phyloP scores from a whole-genome alignment of 1,284 basidiomycete genomes.

The Erythrobasidium hasegawianum region DNA sequence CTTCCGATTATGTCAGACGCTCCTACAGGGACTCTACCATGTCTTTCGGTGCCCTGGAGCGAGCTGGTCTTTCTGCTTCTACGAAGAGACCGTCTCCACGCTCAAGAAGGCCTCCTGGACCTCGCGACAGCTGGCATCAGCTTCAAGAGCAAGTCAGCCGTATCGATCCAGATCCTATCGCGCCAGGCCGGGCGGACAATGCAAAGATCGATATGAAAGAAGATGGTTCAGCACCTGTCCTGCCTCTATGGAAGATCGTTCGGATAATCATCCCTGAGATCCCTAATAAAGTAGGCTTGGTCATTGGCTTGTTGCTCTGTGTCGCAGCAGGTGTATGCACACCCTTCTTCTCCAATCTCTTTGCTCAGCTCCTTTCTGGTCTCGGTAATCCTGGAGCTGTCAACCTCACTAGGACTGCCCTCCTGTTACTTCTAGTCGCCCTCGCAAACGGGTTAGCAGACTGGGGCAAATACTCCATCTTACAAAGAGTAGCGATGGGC shows the following conservation, averaged over 20 bases:
- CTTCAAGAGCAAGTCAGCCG: conserved; percentile 13
- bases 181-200: neutral
- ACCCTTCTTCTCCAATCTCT: conserved; percentile 83
- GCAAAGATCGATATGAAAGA: neutral
- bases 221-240: neutral
- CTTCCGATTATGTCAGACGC: neutral
- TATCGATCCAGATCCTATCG: neutral
- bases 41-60: conserved; percentile 36
- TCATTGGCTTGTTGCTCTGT: conserved; percentile 64
- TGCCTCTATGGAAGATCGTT: conserved; percentile 54
- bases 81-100: neutral
- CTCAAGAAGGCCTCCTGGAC: neutral
- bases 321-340: conserved; percentile 74
- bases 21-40: conserved; percentile 30
- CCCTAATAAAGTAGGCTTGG: conserved; percentile 66
- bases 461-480: conserved; percentile 68
- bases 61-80: conserved; percentile 4
- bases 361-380: conserved; percentile 74
- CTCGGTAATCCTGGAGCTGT: conserved; percentile 61
- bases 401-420: conserved; percentile 54
- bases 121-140: conserved; percentile 29
- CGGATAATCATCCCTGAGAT: conserved; percentile 61
- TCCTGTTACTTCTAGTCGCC: conserved; percentile 62
- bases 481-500: conserved; percentile 67
- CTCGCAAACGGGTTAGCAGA: conserved; percentile 69